Percentiles rank a stretch among this genome's conserved stretches.
These are phyloP conservation scores for Fusarium sarcochroum DNA, from an alignment of 2,329 filamentous ascomycete genomes.

Conservation along the genomic window DNA sequence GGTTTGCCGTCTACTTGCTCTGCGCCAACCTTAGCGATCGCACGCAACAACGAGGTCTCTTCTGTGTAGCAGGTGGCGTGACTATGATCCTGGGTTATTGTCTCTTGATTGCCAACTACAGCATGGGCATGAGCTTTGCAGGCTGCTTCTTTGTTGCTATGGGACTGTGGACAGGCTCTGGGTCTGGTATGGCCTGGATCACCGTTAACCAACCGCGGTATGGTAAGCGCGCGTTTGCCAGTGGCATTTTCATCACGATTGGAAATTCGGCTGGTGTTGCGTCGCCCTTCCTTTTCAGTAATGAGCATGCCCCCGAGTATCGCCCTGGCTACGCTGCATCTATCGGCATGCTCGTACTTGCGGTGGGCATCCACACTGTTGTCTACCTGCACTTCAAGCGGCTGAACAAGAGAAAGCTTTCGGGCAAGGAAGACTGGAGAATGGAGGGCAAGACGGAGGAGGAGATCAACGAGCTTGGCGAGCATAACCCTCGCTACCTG, in stretches of 20 bases:
- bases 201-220: slow-evolving; percentile 73
- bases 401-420: slow-evolving; percentile 54
- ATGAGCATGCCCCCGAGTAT: slow-evolving; percentile 60
- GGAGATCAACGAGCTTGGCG: slow-evolving; percentile 60
- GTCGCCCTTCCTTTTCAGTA: slow-evolving; percentile 69
- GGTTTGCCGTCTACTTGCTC: slow-evolving; percentile 71
- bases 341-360: slow-evolving; percentile 61
- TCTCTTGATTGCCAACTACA: slow-evolving; percentile 68
- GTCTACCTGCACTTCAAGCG: slow-evolving; percentile 51
- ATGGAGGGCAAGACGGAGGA: slow-evolving; percentile 58
- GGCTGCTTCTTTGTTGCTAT: slow-evolving; percentile 73
- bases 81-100: slow-evolving; percentile 70
- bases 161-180: slow-evolving; percentile 62
- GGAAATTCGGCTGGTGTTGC: slow-evolving; percentile 75
- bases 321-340: slow-evolving; percentile 66
- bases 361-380: slow-evolving; percentile 48
- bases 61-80: slow-evolving; percentile 64
- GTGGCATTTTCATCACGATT: slow-evolving; percentile 72
- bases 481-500: slow-evolving; percentile 54
- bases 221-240: slow-evolving; percentile 74
- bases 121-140: slow-evolving; percentile 72
- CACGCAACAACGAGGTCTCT: slow-evolving; percentile 69
- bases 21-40: slow-evolving; percentile 71
- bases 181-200: slow-evolving; percentile 57
- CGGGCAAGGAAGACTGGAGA: slow-evolving; percentile 56